Percentiles rank a stretch among this genome's conserved stretches.
phyloP scores from a whole-genome alignment of 1,284 basidiomycete genomes.

The Tilletia horrida region DNA sequence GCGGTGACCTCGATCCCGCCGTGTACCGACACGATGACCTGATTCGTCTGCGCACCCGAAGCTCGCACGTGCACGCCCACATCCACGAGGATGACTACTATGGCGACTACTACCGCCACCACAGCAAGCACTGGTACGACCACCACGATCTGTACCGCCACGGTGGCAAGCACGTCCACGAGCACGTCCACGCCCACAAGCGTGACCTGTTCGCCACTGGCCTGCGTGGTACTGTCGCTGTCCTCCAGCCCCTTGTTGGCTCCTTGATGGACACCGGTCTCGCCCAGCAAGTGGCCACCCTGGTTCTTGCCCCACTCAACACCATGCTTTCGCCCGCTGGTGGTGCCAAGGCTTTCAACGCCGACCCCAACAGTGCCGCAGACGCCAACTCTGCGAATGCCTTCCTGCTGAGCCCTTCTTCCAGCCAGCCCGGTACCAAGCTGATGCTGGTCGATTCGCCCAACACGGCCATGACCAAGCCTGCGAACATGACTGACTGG shows the following conservation, averaged over 20 bases:
- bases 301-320: constrained; percentile 13
- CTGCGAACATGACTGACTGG: constrained; percentile 1
- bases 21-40: constrained; percentile 14
- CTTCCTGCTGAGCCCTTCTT: constrained; percentile 16
- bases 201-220: constrained; percentile 12
- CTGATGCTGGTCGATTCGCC: constrained; percentile 11
- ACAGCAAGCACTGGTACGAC: constrained; percentile 12
- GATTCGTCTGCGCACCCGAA: constrained; percentile 7
- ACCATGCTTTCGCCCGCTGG: background rate
- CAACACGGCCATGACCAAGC: background rate
- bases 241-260: constrained; percentile 11
- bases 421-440: constrained; percentile 10
- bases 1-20: constrained; percentile 5
- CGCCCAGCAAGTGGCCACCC: constrained; percentile 15
- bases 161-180: constrained; percentile 1
- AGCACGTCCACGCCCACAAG: constrained; percentile 11
- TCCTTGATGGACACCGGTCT: constrained; percentile 7
- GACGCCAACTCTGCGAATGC: background rate
- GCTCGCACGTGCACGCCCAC: background rate
- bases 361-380: background rate
- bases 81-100: constrained; percentile 9
- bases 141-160: constrained; percentile 6
- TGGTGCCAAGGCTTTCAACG: background rate
- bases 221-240: constrained; percentile 8
- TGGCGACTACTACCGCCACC: constrained; percentile 5